Evolutionary conservation across 768 basidiomycete species (phyloP).

Genomic region (Boletellus ananas): DNA sequence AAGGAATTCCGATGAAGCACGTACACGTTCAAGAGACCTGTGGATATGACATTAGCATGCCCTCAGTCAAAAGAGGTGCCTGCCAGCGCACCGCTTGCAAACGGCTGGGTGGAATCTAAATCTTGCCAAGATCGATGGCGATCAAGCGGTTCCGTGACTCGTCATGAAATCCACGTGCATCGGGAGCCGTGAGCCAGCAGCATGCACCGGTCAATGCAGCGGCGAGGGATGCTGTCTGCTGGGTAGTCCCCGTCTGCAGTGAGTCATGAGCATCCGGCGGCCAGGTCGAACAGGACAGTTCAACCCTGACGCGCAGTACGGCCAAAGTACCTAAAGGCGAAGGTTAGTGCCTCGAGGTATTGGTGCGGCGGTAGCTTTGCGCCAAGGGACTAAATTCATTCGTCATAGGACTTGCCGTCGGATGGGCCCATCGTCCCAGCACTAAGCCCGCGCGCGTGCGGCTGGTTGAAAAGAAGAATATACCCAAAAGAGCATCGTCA

Average conservation of each 20-base stretch:
- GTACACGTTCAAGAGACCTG: constrained; percentile 22
- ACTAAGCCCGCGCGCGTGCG: constrained; percentile 19
- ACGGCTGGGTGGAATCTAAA: constrained; percentile 10
- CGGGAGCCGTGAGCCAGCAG: constrained; percentile 7
- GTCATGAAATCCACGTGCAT: constrained; percentile 19
- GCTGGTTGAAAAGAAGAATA: constrained; percentile 5
- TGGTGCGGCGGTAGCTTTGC: constrained; percentile 30
- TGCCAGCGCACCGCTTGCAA: constrained; percentile 14
- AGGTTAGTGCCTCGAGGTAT: constrained; percentile 31
- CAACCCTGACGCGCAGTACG: constrained; percentile 33
- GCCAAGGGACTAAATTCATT: constrained; percentile 24
- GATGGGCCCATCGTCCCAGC: constrained; percentile 22
- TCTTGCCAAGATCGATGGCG: constrained; percentile 15
- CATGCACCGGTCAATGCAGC: constrained; percentile 6
- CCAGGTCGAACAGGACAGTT: constrained; percentile 11
- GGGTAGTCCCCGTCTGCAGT: constrained; percentile 14
- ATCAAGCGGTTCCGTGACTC: constrained; percentile 28
- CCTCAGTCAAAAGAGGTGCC: constrained; percentile 17
- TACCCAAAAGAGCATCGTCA: constrained; percentile 11
- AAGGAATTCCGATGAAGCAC: constrained; percentile 10
- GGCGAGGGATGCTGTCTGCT: constrained; percentile 7
- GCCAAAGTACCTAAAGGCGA: constrained; percentile 29
- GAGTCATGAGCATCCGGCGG: constrained; percentile 12
- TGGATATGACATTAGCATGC: constrained; percentile 27
- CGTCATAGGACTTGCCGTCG: constrained; percentile 28